Percentiles rank a stretch among this genome's conserved stretches.
Conservation (phyloP, 192 early-diverging fungal species). For the Backusella tarrabulga region DNA sequence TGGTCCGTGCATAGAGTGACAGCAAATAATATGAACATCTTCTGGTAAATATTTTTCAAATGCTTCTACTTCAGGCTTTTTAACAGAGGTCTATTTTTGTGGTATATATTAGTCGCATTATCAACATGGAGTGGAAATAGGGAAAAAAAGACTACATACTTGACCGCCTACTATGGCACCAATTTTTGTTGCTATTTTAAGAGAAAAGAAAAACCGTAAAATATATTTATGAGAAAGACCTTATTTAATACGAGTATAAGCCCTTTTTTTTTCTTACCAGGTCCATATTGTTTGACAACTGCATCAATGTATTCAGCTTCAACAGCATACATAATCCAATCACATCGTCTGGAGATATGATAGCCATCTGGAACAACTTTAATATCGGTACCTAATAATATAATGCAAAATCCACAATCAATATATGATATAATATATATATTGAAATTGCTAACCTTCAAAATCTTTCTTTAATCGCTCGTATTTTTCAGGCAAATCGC, state of each 20-base stretch:
- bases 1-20: conserved; percentile 95
- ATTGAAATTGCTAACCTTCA: conserved; percentile 32
- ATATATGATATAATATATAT: not conserved
- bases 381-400: conserved; percentile 44
- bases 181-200: conserved; percentile 69
- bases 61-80: conserved; percentile 88
- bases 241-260: not conserved
- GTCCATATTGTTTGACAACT: conserved; percentile 82
- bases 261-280: conserved; percentile 48
- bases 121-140: not conserved
- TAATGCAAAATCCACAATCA: not conserved
- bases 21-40: conserved; percentile 92
- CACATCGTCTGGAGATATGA: conserved; percentile 77
- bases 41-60: conserved; percentile 83
- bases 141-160: conserved; percentile 11
- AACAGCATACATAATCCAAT: conserved; percentile 93
- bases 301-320: conserved; percentile 85
- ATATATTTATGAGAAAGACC: not conserved
- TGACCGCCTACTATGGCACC: conserved; percentile 89
- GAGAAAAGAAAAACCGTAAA: not conserved
- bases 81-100: conserved; percentile 78
- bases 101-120: not conserved
- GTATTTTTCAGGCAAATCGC: conserved; percentile 78
- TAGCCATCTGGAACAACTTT: conserved; percentile 79
- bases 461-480: conserved; percentile 62